Evolutionary conservation across 2,329 filamentous ascomycete species (phyloP).

Genomic region (Pseudogymnoascus sp.): DNA sequence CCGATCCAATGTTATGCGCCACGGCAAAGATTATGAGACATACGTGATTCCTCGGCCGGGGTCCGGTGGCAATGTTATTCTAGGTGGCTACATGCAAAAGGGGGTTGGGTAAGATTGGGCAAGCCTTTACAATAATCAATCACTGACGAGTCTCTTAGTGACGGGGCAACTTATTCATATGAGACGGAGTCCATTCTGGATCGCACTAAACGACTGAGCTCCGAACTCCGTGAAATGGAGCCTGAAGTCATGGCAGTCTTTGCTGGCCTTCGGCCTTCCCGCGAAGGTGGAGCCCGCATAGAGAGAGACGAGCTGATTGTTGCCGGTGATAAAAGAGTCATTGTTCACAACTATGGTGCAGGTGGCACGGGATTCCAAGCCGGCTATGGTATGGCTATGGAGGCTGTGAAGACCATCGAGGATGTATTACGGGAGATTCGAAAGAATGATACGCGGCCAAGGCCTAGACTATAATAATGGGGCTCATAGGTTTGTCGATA

Average conservation of each 20-base stretch:
- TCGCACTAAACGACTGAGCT: conserved; percentile 29
- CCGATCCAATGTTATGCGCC: conserved; percentile 33
- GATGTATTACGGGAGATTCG: conserved; percentile 21
- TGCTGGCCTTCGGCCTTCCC: conserved; percentile 31
- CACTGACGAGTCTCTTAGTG: conserved; percentile 19
- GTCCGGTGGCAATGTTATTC: conserved; percentile 32
- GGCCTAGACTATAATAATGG: background rate
- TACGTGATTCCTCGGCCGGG: conserved; percentile 35
- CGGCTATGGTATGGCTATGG: conserved; percentile 35
- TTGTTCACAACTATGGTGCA: conserved; percentile 40
- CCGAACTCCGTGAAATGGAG: conserved; percentile 23
- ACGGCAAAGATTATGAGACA: conserved; percentile 34
- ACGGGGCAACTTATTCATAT: conserved; percentile 31
- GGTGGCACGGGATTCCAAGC: conserved; percentile 40
- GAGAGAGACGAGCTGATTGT: conserved; percentile 28
- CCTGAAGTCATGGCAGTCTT: conserved; percentile 30
- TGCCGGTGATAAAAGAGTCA: conserved; percentile 17
- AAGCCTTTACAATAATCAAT: background rate
- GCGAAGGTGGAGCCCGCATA: conserved; percentile 31
- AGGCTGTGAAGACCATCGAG: conserved; percentile 29
- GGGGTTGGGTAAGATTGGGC: conserved; percentile 24
- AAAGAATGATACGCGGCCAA: conserved; percentile 3
- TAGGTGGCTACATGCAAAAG: conserved; percentile 37
- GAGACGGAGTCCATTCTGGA: conserved; percentile 34
- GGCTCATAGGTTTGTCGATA: background rate